phyloP scores from a whole-genome alignment of 1,284 basidiomycete genomes.

The Leccinum subrobustum region DNA sequence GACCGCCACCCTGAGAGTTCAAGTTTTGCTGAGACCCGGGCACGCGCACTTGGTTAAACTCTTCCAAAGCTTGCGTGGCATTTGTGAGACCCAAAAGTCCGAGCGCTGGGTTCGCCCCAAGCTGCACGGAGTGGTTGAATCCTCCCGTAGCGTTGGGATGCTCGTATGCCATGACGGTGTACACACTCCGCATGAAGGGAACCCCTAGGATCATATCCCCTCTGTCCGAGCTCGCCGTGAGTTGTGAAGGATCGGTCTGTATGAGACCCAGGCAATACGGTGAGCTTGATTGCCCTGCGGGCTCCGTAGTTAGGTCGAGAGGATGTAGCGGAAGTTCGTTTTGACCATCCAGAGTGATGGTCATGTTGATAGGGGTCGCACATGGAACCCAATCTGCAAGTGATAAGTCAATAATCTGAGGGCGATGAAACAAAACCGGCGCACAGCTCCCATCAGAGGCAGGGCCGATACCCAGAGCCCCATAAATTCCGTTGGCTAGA shows the following conservation, averaged over 20 bases:
- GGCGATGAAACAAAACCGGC: slow-evolving; percentile 22
- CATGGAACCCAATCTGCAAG: slow-evolving; percentile 68
- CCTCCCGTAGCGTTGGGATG: slow-evolving; percentile 43
- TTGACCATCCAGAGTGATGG: slow-evolving; percentile 59
- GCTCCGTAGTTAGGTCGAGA: slow-evolving; percentile 57
- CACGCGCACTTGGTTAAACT: slow-evolving; percentile 67
- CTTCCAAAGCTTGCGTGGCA: slow-evolving; percentile 51
- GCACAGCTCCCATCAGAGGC: slow-evolving; percentile 61
- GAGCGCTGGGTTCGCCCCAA: slow-evolving; percentile 44
- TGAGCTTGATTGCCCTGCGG: slow-evolving; percentile 39
- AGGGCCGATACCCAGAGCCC: slow-evolving; percentile 63
- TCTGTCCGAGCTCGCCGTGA: slow-evolving; percentile 37
- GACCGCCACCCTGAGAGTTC: slow-evolving; percentile 17
- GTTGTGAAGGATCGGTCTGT: slow-evolving; percentile 47
- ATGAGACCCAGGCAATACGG: slow-evolving; percentile 63
- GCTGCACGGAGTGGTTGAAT: slow-evolving; percentile 36
- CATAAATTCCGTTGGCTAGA: slow-evolving; percentile 77
- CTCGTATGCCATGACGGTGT: slow-evolving; percentile 69
- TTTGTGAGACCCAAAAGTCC: slow-evolving; percentile 63
- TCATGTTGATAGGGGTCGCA: slow-evolving; percentile 64
- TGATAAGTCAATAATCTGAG: background rate
- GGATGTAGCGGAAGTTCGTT: slow-evolving; percentile 62
- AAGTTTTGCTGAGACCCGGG: slow-evolving; percentile 25
- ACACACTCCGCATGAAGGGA: slow-evolving; percentile 70
- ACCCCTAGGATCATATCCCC: slow-evolving; percentile 73